A percentile compares a stretch with the other conserved stretches of the same genome.
Conservation (phyloP, 2,329 filamentous ascomycete species). For the Chlorencoelia australis region DNA sequence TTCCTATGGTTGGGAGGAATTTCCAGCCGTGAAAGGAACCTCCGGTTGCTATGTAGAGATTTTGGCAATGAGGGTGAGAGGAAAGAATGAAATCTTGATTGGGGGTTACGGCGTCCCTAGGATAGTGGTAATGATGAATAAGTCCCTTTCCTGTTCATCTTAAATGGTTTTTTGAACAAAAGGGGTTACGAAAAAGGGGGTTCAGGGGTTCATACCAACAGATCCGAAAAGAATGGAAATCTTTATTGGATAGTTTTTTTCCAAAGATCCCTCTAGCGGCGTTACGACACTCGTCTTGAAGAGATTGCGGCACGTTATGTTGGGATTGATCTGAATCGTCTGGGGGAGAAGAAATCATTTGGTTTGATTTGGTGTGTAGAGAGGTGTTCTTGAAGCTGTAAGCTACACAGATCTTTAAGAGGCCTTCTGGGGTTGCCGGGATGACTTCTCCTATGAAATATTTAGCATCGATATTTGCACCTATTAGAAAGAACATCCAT, state of each 20-base stretch:
- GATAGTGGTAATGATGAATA: too few relatives aligned
- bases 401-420: conserved; percentile 53
- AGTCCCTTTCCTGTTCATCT: too few relatives aligned
- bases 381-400: conserved; percentile 46
- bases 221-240: conserved; percentile 35
- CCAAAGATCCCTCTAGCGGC: conserved; percentile 35
- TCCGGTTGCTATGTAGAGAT: conserved; percentile 49
- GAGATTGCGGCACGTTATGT: conserved; percentile 30
- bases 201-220: too few relatives aligned
- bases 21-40: conserved; percentile 58
- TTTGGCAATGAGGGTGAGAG: conserved; percentile 40
- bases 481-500: conserved; percentile 4
- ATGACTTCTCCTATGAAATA: conserved; percentile 24
- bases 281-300: conserved; percentile 34
- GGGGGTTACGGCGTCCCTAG: conserved; percentile 53
- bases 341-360: conserved; percentile 42
- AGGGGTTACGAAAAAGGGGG: too few relatives aligned
- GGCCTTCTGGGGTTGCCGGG: conserved; percentile 37
- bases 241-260: conserved; percentile 29
- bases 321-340: conserved; percentile 32
- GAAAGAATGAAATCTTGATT: conserved; percentile 53
- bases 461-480: not conserved
- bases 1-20: conserved; percentile 52
- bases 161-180: too few relatives aligned
- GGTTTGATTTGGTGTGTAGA: conserved; percentile 36